Evolutionary conservation across 306 rosid species (phyloP).

Genomic region (Sophora flavescens): DNA sequence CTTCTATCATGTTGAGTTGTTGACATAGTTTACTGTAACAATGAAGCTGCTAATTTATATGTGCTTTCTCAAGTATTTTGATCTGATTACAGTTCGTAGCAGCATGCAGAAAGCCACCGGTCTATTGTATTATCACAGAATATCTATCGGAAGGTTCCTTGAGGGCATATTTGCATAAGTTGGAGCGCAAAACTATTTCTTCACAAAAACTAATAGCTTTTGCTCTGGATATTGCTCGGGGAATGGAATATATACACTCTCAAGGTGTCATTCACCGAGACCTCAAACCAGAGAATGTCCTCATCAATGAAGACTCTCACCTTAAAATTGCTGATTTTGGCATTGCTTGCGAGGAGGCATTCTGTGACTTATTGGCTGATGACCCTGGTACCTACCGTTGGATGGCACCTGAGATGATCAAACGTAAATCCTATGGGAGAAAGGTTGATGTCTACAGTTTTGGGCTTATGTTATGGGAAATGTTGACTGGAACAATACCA

Average conservation of each 20-base stretch:
- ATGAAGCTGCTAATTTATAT: constrained; percentile 15
- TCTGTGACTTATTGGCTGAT: constrained; percentile 78
- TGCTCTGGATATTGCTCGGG: constrained; percentile 88
- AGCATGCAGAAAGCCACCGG: constrained; percentile 85
- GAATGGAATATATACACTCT: constrained; percentile 92
- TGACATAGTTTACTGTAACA: neutral
- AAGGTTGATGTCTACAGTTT: constrained; percentile 95
- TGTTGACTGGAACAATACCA: constrained; percentile 87
- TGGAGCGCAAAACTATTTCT: constrained; percentile 67
- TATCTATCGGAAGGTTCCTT: constrained; percentile 85
- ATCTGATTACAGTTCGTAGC: constrained; percentile 76
- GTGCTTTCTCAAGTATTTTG: constrained; percentile 41
- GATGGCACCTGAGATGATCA: constrained; percentile 99
- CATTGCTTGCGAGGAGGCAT: constrained; percentile 84
- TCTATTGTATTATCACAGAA: constrained; percentile 85
- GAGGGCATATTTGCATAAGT: constrained; percentile 86
- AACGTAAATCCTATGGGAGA: constrained; percentile 77
- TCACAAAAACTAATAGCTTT: constrained; percentile 58
- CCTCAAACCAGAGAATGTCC: constrained; percentile 92
- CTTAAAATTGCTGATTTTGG: constrained; percentile 97
- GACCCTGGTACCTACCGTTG: constrained; percentile 97
- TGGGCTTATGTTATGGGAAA: constrained; percentile 92
- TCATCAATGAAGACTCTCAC: constrained; percentile 63
- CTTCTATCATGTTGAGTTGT: constrained; percentile 43
- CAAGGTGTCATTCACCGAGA: constrained; percentile 91